Conservation (phyloP, 305 asterid genomes). For the Euphrasia arctica region DNA sequence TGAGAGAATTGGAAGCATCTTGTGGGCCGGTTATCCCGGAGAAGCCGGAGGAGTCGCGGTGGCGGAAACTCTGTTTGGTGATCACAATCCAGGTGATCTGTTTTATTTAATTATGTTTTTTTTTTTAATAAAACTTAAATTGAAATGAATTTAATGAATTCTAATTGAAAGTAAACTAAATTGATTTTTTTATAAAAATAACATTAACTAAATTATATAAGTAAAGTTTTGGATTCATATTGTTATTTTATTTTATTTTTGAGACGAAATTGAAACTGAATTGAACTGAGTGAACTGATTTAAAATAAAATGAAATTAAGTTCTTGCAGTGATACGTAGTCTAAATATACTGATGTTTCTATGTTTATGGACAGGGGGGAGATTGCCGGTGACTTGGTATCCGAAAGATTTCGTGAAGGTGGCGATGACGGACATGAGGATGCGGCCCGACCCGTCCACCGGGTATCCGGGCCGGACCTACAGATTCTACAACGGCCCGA, state of each 20-base stretch:
- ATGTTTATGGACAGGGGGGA: slow-evolving; percentile 45
- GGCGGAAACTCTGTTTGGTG: slow-evolving; percentile 56
- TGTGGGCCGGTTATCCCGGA: slow-evolving; percentile 86
- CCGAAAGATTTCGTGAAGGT: slow-evolving; percentile 54
- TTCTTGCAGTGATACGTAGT: too few species aligned
- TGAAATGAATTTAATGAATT: too few species aligned
- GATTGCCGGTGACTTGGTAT: slow-evolving; percentile 78
- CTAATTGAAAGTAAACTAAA: too few species aligned
- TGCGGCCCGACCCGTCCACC: slow-evolving; percentile 58
- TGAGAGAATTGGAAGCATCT: slow-evolving; percentile 52
- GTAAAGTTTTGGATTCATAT: too few species aligned
- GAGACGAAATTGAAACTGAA: too few species aligned
- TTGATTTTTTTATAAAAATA: too few species aligned
- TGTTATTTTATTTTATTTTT: too few species aligned
- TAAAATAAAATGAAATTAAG: too few species aligned
- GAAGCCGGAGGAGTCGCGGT: slow-evolving; percentile 73
- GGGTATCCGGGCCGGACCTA: slow-evolving; percentile 83
- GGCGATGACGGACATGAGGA: slow-evolving; percentile 83
- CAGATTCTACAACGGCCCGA: slow-evolving; percentile 62
- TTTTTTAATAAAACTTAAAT: too few species aligned
- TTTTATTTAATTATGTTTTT: not conserved
- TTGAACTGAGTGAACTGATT: too few species aligned
- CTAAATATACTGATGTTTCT: too few species aligned
- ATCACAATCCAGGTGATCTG: slow-evolving; percentile 60
- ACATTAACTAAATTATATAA: too few species aligned